Base-by-base conservation (phyloP, 805 yeast species). In the Schwanniomyces yamadae region DNA sequence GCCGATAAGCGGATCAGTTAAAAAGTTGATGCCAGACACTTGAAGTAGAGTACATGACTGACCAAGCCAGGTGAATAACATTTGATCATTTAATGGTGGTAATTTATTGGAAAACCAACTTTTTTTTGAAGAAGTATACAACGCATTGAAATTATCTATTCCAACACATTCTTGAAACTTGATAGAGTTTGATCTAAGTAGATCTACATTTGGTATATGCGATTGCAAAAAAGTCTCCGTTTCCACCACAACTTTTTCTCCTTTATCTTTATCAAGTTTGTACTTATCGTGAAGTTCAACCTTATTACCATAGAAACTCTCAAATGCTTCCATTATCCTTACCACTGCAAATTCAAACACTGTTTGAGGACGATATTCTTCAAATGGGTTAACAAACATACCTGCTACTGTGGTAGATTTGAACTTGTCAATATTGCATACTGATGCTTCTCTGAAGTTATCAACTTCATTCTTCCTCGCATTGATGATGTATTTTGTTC, bases 21-120 rank as follows among this genome's bases (percentile, higher is more conserved):
- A 57, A 40, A 91, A 70, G 40, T 81, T 84, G n/a, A 86, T 60
- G 2, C 83, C 82, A 4, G 83, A 73, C 2, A 88, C 57, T 50
- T 85, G 88, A 4, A 89, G 66, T 35, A 77, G 73, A 2, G 90
- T 75, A 58, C 96, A 89, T 39, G 93, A 83, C 56, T 91, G 98
- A 4, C 98, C 98, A 27, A 91, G 59, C 98, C 98, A 91, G 0
- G 96, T 88, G 50, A 83, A 75, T 2, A 84, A 69, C 48, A 85
- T 42, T 46, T 83, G 70, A 18, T 75, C 64, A 8, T 55, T 37
- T 3, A 73, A 34, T 0, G 80, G 76, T 1, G 50, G 49, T 12
- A 28, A 28, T 20, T 35, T 18, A 11, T 28, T 28, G 12, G 20
- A 11, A 29, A 34, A 13, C 40, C 37, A 25, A 10, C 40, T 21